Base-by-base conservation (phyloP, 768 basidiomycete genomes). In the Lentinula detonsa region DNA sequence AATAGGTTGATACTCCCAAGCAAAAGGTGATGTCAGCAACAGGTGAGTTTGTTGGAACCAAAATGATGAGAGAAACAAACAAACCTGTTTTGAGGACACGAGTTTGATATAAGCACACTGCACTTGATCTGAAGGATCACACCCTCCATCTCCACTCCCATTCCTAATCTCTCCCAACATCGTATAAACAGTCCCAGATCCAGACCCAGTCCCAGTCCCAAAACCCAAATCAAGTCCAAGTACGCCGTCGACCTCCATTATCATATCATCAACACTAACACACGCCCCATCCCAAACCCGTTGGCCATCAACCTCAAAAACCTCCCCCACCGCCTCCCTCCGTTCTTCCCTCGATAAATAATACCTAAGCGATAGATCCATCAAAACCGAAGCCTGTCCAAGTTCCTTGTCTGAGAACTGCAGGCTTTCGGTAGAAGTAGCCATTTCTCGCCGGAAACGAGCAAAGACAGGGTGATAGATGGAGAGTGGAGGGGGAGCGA, bases 401-500 rank as follows among this genome's bases (percentile, higher is more conserved):
- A 49, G 48, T n/a, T 49, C 48, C 7, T 49, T 10, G 48, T n/a
- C 10, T 21, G n/a, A 15, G 18, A 55, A 55, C 8, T 55, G 16
- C 8, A 28, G 18, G 15, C 9, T 34, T 13, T 55, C 53, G 16
- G 34, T 23, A 8, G 31, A 13, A 21, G 18, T 15, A 21, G n/a
- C 18, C 53, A 55, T 55, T 11, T 10, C 10, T 4, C 18, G 13
- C 0, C 23, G 39, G 50, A 65, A 65, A 31, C 52, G 31, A 15
- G 52, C 59, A 48, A 65, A 65, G 1, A 63, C 62, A n/a, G 62
- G 59, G 15, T 63, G 59, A 37, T 65, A 65, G 18, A 63, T 56
- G 42, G 52, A 23, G 46, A 65, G 60, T 8, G 64, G 63, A 23
- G 64, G 64, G 21, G 59, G 52, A 4, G 37, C 31, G 11, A 63